Percentiles rank a stretch among this genome's conserved stretches.
phyloP scores from a whole-genome alignment of 2,329 filamentous ascomycete genomes.

The Aspergillus versicolor region DNA sequence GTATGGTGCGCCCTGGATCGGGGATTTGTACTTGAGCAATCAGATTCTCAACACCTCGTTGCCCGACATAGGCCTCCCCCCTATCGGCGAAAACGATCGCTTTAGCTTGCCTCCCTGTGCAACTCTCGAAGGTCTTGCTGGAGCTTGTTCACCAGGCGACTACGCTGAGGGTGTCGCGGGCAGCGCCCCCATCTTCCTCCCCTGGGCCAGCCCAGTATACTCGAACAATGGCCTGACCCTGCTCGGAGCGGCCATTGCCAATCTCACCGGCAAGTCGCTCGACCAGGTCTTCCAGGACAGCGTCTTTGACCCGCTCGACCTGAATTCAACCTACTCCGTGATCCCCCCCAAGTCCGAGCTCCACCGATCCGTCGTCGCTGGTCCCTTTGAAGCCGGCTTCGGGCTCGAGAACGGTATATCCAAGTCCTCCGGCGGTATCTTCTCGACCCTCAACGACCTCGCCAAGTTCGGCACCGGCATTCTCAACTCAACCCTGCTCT shows the following conservation, averaged over 20 bases:
- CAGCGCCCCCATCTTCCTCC: slow-evolving; percentile 41
- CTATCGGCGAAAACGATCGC: slow-evolving; percentile 28
- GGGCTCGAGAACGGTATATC: slow-evolving; percentile 12
- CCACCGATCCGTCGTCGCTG: slow-evolving; percentile 20
- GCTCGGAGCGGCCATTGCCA: slow-evolving; percentile 47
- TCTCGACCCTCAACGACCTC: slow-evolving; percentile 39
- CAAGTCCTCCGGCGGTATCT: slow-evolving; percentile 19
- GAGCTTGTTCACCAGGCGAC: neutral
- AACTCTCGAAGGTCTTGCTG: neutral
- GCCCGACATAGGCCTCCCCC: slow-evolving; percentile 15
- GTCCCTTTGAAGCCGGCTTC: neutral
- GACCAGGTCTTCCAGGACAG: slow-evolving; percentile 39
- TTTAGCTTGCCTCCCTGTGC: slow-evolving; percentile 12
- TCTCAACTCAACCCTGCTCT: slow-evolving; percentile 37
- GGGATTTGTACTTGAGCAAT: neutral
- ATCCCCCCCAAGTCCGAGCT: slow-evolving; percentile 24
- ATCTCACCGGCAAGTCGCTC: slow-evolving; percentile 43
- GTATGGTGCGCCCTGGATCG: slow-evolving; percentile 5
- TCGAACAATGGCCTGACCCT: slow-evolving; percentile 46
- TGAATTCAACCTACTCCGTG: slow-evolving; percentile 43
- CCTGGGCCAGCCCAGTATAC: slow-evolving; percentile 50
- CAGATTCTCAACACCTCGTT: too few relatives aligned
- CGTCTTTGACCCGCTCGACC: slow-evolving; percentile 45
- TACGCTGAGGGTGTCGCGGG: neutral
- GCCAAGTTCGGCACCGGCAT: slow-evolving; percentile 33